These are phyloP conservation scores for Suillus cothurnatus DNA, from an alignment of 768 basidiomycete species.

Conservation along the genomic window DNA sequence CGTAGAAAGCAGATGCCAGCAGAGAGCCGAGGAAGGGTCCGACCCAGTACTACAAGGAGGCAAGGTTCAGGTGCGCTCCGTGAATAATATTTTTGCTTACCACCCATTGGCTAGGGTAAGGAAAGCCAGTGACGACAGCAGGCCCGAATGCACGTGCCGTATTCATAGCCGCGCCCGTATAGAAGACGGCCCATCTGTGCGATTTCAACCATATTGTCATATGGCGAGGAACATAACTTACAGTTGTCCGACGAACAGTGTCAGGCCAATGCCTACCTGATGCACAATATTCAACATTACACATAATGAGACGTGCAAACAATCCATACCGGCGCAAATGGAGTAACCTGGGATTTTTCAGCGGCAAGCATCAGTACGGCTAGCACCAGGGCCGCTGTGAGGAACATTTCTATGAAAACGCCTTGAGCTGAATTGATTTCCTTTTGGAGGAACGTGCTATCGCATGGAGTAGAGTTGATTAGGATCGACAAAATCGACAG, in stretches of 20 bases:
- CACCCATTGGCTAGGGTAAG: conserved; percentile 57
- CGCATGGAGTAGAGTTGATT: not conserved
- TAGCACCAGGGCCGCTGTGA: conserved; percentile 58
- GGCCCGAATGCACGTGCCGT: conserved; percentile 73
- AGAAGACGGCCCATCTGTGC: conserved; percentile 57
- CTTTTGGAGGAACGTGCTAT: conserved; percentile 49
- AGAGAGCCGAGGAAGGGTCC: conserved; percentile 70
- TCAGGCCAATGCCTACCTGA: conserved; percentile 68
- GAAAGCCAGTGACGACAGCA: conserved; percentile 65
- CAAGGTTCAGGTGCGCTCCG: conserved; percentile 1
- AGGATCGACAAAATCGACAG: not conserved
- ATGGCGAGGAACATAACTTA: conserved; percentile 29
- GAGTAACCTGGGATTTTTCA: conserved; percentile 66
- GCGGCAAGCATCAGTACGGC: conserved; percentile 75
- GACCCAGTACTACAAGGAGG: conserved; percentile 58
- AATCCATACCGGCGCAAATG: conserved; percentile 63
- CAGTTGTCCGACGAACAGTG: conserved; percentile 65
- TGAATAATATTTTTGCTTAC: conserved; percentile 38
- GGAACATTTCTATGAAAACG: conserved; percentile 74
- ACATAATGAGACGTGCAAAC: not conserved
- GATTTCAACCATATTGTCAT: not conserved
- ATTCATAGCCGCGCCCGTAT: conserved; percentile 70
- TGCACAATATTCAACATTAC: not conserved
- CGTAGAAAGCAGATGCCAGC: conserved; percentile 59
- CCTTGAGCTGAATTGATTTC: conserved; percentile 57